Evolutionary conservation across 2,329 filamentous ascomycete species (phyloP).

Genomic region (Penicillium sp.): DNA sequence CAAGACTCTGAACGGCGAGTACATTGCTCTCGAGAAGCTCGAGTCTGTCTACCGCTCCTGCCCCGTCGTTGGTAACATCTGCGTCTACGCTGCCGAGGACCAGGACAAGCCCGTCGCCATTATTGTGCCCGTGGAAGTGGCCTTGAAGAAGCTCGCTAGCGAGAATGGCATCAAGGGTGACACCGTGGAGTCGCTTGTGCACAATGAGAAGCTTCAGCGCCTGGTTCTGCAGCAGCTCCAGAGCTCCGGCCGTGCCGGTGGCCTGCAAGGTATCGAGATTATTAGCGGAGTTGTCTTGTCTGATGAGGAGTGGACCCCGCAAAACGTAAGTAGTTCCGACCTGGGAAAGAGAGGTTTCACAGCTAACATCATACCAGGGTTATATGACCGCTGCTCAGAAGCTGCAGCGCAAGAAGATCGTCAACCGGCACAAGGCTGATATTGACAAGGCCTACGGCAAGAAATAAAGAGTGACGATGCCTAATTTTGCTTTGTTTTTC

Average conservation of each 20-base stretch:
- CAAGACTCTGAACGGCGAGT: constrained; percentile 92
- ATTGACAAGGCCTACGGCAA: constrained; percentile 57
- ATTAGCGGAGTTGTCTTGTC: constrained; percentile 43
- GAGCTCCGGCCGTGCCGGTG: constrained; percentile 32
- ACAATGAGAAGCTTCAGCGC: constrained; percentile 41
- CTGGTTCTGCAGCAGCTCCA: constrained; percentile 41
- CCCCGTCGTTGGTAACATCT: constrained; percentile 76
- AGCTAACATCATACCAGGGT: constrained; percentile 42
- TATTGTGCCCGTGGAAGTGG: constrained; percentile 59
- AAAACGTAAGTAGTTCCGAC: constrained; percentile 31
- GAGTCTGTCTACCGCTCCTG: constrained; percentile 83
- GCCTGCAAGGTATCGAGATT: constrained; percentile 40
- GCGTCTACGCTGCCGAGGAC: constrained; percentile 72
- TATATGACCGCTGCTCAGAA: constrained; percentile 67
- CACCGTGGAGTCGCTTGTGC: constrained; percentile 61
- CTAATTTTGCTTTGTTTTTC: constrained; percentile 1
- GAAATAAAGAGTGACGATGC: constrained; percentile 26
- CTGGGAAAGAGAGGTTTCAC: neutral
- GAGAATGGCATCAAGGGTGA: constrained; percentile 60
- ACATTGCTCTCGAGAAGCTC: constrained; percentile 93
- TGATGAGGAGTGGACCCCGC: constrained; percentile 45
- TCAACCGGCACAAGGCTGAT: constrained; percentile 57
- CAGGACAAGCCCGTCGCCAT: constrained; percentile 76
- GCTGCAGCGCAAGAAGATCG: constrained; percentile 64
- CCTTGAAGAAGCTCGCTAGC: constrained; percentile 52